Conservation (phyloP, 805 yeast genomes). For the Grigorovia humatica region DNA sequence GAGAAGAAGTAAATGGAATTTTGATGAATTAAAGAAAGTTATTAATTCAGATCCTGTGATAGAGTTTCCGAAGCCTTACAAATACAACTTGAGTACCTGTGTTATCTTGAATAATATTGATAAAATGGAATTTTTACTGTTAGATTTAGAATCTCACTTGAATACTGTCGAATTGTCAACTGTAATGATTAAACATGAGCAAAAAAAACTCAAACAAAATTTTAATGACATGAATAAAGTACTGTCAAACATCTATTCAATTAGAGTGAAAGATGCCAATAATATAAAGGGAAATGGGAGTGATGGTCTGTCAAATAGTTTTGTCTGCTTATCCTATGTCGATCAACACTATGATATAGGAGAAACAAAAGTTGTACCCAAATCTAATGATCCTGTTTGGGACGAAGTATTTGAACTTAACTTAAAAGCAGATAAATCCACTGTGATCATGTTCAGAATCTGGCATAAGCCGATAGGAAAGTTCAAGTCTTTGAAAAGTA, state of each 20-base stretch:
- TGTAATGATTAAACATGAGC: constrained; percentile 20
- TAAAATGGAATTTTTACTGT: constrained; percentile 38
- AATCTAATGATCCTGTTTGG: constrained; percentile 68
- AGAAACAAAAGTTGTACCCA: constrained; percentile 54
- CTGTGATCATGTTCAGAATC: constrained; percentile 47
- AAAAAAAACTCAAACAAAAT: neutral
- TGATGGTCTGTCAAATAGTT: constrained; percentile 43
- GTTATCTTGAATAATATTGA: constrained; percentile 65
- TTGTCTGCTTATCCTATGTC: constrained; percentile 54
- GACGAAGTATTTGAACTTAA: constrained; percentile 70
- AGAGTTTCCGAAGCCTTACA: constrained; percentile 41
- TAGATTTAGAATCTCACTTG: constrained; percentile 43
- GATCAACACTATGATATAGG: constrained; percentile 46
- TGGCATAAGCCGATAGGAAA: constrained; percentile 51
- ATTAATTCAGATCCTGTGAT: constrained; percentile 32
- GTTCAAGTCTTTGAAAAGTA: constrained; percentile 33
- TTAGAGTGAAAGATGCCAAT: constrained; percentile 55
- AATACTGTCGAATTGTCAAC: constrained; percentile 49
- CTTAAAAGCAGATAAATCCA: constrained; percentile 32
- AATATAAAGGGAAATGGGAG: constrained; percentile 40
- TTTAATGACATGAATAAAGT: neutral
- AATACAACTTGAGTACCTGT: constrained; percentile 53
- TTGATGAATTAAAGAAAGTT: constrained; percentile 42
- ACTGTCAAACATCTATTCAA: constrained; percentile 48
- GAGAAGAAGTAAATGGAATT: constrained; percentile 10